Conservation (phyloP, 257 asterid species). For the Forsythia suspensa region DNA sequence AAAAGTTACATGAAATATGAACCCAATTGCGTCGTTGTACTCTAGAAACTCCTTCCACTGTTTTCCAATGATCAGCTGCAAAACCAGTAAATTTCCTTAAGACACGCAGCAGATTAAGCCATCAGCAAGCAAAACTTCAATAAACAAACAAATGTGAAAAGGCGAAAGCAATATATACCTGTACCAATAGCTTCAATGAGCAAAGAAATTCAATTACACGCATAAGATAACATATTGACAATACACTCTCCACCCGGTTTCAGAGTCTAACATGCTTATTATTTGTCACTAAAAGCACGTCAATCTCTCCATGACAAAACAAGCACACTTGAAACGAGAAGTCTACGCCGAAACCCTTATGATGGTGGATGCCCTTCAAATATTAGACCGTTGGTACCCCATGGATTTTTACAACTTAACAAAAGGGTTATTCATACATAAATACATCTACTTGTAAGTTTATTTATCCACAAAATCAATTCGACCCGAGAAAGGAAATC, state of each 20-base stretch:
- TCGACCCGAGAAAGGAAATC: not conserved
- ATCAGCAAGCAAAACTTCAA: not conserved
- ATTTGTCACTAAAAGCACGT: not conserved
- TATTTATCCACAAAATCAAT: not conserved
- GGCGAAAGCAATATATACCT: not conserved
- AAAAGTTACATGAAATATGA: conserved; percentile 68
- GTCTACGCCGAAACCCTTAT: too few relatives aligned
- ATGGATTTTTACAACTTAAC: too few relatives aligned
- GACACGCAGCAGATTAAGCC: not conserved
- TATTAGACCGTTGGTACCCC: not conserved
- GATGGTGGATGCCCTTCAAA: not conserved
- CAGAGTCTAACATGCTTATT: not conserved
- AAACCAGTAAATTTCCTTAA: not conserved
- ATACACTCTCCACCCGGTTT: not conserved
- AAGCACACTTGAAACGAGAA: too few relatives aligned
- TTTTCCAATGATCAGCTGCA: conserved; percentile 83
- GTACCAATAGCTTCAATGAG: not conserved
- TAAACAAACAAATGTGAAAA: not conserved
- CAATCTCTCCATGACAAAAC: too few relatives aligned
- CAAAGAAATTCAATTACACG: not conserved
- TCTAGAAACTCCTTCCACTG: conserved; percentile 93
- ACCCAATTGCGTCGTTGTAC: conserved; percentile 74
- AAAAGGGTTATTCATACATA: too few relatives aligned
- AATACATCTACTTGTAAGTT: not conserved
- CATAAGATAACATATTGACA: not conserved